These are phyloP conservation scores for Emmonsia crescens DNA, from an alignment of 2,329 filamentous ascomycete species.

Conservation along the genomic window DNA sequence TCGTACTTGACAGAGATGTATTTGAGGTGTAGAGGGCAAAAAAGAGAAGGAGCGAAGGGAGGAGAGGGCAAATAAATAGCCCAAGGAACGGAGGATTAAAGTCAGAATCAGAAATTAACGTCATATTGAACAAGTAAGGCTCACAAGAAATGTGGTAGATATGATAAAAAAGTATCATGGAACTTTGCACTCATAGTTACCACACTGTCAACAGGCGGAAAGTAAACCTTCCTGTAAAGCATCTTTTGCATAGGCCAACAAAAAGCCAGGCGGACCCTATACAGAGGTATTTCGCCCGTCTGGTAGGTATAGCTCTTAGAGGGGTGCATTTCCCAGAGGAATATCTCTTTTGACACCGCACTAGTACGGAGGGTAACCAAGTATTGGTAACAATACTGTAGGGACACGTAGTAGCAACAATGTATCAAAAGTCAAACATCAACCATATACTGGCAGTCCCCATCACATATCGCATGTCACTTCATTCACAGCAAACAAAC, in stretches of 20 bases:
- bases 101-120: not conserved
- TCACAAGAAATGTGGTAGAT: not conserved
- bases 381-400: not conserved
- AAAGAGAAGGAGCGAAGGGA: not conserved
- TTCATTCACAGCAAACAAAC: not conserved
- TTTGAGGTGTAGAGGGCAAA: not conserved
- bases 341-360: not conserved
- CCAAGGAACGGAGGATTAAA: not conserved
- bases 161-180: too few relatives aligned
- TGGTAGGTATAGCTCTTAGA: not conserved
- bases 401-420: not conserved
- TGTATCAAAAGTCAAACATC: not conserved
- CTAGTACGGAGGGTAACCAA: not conserved
- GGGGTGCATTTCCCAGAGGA: not conserved
- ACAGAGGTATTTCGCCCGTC: not conserved
- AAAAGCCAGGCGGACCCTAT: not conserved
- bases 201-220: not conserved
- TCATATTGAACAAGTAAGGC: not conserved
- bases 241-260: not conserved
- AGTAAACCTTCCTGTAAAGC: not conserved
- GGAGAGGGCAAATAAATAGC: not conserved
- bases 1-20: not conserved
- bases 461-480: not conserved
- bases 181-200: too few relatives aligned
- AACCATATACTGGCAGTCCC: not conserved